These are phyloP conservation scores for Colletotrichum sp. DNA, from an alignment of 2,329 filamentous ascomycete genomes.

Conservation along the genomic window DNA sequence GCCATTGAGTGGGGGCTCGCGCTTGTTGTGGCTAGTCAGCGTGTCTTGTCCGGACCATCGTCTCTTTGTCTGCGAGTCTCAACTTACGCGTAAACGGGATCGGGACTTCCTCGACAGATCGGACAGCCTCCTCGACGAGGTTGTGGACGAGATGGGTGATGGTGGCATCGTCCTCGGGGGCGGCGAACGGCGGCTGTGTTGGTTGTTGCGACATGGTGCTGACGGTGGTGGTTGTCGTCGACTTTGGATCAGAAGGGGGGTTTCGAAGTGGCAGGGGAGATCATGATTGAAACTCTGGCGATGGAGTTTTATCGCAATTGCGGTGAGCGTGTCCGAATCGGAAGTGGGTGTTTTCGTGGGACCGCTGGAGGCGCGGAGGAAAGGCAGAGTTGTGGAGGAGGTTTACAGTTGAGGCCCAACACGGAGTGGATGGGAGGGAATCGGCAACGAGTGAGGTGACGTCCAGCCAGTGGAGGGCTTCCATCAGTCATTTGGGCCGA, in stretches of 20 bases:
- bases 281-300: background rate
- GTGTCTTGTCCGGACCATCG: background rate
- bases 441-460: conserved; percentile 12
- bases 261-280: background rate
- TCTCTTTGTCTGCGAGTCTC: background rate
- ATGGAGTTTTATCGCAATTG: background rate
- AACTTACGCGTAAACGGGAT: conserved; percentile 15
- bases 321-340: background rate
- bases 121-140: conserved; percentile 15
- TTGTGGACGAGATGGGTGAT: conserved; percentile 16
- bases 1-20: conserved; percentile 14
- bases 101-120: conserved; percentile 4
- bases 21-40: background rate
- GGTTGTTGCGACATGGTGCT: conserved; percentile 9
- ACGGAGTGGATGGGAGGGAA: background rate
- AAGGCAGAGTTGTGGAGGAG: background rate
- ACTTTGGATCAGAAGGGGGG: background rate
- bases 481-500: background rate
- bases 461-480: background rate
- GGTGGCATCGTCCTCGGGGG: background rate
- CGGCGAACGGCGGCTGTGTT: background rate
- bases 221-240: background rate
- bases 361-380: background rate
- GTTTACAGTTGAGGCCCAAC: background rate
- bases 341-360: background rate